Percentiles rank a stretch among this genome's conserved stretches.
These are phyloP conservation scores for Sanguinoderma infundibulare DNA, from an alignment of 1,284 basidiomycete species.

Conservation along the genomic window DNA sequence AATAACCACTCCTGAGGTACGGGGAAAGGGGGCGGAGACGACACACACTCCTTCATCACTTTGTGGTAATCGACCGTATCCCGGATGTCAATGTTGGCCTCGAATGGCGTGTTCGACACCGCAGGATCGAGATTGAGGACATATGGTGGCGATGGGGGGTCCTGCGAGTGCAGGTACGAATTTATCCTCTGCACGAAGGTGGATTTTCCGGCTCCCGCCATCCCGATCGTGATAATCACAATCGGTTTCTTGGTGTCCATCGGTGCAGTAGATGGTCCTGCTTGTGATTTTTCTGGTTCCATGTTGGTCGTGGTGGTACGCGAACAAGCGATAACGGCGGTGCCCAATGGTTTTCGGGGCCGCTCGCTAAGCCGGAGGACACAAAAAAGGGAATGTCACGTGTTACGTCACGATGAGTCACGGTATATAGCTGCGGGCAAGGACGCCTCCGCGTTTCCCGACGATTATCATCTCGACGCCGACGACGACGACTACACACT, in stretches of 20 bases:
- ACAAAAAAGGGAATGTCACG: slow-evolving; percentile 18
- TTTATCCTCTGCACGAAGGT: slow-evolving; percentile 96
- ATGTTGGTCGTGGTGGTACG: slow-evolving; percentile 1
- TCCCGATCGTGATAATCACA: slow-evolving; percentile 89
- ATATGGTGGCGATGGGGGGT: slow-evolving; percentile 81
- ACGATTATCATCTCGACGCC: slow-evolving; percentile 16
- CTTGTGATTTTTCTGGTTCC: slow-evolving; percentile 9
- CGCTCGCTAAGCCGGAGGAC: neutral
- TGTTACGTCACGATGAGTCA: slow-evolving; percentile 17
- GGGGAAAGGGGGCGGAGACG: slow-evolving; percentile 14
- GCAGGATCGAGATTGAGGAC: slow-evolving; percentile 98
- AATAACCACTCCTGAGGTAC: slow-evolving; percentile 9
- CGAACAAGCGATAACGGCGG: neutral
- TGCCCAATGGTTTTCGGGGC: neutral
- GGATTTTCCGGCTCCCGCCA: slow-evolving; percentile 96
- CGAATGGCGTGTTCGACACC: slow-evolving; percentile 88
- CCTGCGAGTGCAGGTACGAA: slow-evolving; percentile 76
- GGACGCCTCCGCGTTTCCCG: slow-evolving; percentile 16
- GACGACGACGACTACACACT: slow-evolving; percentile 5
- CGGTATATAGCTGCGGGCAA: slow-evolving; percentile 8
- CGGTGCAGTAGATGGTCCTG: slow-evolving; percentile 1
- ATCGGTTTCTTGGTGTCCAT: slow-evolving; percentile 61
- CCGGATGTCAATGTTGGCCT: slow-evolving; percentile 97
- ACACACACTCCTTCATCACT: slow-evolving; percentile 99
- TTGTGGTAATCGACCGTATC: slow-evolving; percentile 98